Evolutionary conservation across 2,329 filamentous ascomycete genomes (phyloP).

Genomic region (Alternaria triticina): DNA sequence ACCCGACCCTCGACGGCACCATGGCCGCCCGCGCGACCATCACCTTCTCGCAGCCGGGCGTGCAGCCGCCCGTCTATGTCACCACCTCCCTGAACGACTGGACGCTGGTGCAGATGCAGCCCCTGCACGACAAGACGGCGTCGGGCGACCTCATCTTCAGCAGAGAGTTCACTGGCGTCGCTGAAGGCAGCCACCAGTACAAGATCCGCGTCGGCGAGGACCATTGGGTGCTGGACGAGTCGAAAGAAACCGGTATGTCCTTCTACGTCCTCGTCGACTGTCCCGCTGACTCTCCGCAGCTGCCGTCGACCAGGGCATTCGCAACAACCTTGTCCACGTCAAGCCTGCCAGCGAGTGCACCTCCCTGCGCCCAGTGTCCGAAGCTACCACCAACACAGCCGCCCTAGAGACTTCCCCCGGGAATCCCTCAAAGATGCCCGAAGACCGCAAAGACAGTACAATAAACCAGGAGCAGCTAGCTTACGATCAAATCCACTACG

Average conservation of each 20-base stretch:
- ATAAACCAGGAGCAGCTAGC: constrained; percentile 21
- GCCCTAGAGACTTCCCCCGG: background rate
- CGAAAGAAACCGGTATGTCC: constrained; percentile 63
- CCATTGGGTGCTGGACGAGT: constrained; percentile 71
- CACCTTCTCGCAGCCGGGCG: constrained; percentile 65
- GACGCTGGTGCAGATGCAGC: constrained; percentile 70
- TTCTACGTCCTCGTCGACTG: background rate
- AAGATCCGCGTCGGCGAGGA: constrained; percentile 73
- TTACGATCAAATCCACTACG: constrained; percentile 20
- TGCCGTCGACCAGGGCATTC: constrained; percentile 59
- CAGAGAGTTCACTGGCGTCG: constrained; percentile 61
- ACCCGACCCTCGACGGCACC: constrained; percentile 3
- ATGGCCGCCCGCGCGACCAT: constrained; percentile 57
- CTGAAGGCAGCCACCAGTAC: constrained; percentile 71
- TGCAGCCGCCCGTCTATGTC: constrained; percentile 71
- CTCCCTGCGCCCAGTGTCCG: background rate
- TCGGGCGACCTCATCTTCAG: constrained; percentile 65
- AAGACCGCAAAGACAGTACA: constrained; percentile 26
- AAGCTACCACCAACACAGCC: background rate
- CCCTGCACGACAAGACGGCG: constrained; percentile 52
- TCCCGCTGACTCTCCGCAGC: constrained; percentile 47
- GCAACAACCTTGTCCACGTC: constrained; percentile 59
- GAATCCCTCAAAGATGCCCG: constrained; percentile 7
- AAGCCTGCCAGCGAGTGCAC: constrained; percentile 12
- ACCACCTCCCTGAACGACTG: constrained; percentile 74